Conservation (phyloP, 2,329 filamentous ascomycete species). For the Aspergillus phoenicis region DNA sequence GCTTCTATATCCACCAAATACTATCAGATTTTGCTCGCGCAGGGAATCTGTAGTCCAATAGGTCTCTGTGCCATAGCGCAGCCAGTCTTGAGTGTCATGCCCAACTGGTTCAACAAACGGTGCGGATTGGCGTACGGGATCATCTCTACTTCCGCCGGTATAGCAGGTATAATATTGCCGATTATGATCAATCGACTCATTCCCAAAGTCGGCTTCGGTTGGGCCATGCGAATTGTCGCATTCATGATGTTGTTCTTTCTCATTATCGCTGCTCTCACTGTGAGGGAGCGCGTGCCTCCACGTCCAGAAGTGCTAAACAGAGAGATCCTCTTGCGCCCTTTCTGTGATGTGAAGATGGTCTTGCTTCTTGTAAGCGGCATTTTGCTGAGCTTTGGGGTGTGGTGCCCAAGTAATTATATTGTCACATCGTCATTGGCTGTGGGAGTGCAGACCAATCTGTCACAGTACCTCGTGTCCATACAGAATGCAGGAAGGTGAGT, state of each 20-base stretch:
- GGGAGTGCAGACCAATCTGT: conserved; percentile 22
- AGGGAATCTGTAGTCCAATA: conserved; percentile 53
- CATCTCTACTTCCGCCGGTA: conserved; percentile 53
- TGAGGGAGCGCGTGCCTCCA: conserved; percentile 49
- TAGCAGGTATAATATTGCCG: conserved; percentile 60
- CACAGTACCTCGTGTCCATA: conserved; percentile 24
- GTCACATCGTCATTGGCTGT: conserved; percentile 19
- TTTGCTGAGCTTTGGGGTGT: conserved; percentile 35
- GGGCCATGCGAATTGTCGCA: conserved; percentile 58
- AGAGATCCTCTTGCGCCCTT: conserved; percentile 20
- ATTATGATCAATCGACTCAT: conserved; percentile 60
- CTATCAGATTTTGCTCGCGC: conserved; percentile 56
- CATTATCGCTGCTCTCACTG: conserved; percentile 53
- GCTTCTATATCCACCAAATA: conserved; percentile 55
- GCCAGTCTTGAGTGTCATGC: conserved; percentile 32
- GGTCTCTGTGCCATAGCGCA: conserved; percentile 53
- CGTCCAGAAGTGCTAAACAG: background rate
- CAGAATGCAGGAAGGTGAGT: conserved; percentile 22
- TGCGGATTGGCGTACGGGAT: conserved; percentile 59
- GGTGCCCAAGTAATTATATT: conserved; percentile 29
- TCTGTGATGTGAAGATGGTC: conserved; percentile 29
- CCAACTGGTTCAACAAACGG: conserved; percentile 54
- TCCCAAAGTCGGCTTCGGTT: conserved; percentile 52
- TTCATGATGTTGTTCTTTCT: conserved; percentile 62
- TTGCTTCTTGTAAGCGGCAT: conserved; percentile 25